Percentiles rank a stretch among this genome's conserved stretches.
These are phyloP conservation scores for Pichia paraexigua DNA, from an alignment of 805 yeast genomes.

Conservation along the genomic window DNA sequence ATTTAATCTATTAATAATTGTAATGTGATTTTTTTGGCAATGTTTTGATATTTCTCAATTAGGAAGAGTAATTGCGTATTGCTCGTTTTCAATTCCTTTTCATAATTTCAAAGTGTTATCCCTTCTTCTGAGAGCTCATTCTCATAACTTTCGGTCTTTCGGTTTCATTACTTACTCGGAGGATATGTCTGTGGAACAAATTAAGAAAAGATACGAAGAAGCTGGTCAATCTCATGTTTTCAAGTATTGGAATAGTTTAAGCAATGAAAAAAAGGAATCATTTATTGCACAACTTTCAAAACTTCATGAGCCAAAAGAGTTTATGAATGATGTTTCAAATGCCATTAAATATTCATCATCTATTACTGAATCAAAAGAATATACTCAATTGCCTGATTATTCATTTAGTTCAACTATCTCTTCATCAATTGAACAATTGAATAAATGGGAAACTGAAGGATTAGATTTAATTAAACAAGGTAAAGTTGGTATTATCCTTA, in stretches of 20 bases:
- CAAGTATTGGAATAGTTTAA: conserved; percentile 36
- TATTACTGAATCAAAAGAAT: conserved; percentile 17
- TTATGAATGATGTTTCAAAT: conserved; percentile 34
- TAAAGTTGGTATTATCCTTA: conserved; percentile 79
- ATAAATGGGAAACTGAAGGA: conserved; percentile 40
- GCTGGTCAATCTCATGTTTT: conserved; percentile 52
- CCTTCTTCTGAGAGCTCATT: not conserved
- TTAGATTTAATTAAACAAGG: conserved; percentile 56
- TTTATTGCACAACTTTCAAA: conserved; percentile 36
- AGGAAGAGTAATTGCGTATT: not conserved
- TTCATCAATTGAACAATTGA: conserved; percentile 23
- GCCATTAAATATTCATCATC: conserved; percentile 36
- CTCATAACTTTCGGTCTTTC: not conserved
- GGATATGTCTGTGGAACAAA: not conserved
- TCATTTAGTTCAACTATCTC: conserved; percentile 44
- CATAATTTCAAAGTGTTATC: not conserved
- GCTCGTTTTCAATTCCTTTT: not conserved
- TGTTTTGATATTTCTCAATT: not conserved
- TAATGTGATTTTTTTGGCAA: not conserved
- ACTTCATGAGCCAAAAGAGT: conserved; percentile 34
- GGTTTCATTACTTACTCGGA: not conserved
- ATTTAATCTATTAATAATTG: not conserved
- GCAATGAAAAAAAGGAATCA: conserved; percentile 27
- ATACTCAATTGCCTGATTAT: conserved; percentile 46
- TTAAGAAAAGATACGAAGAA: conserved; percentile 25